These are phyloP conservation scores for Coemansia sp. DNA, from an alignment of 192 early-diverging fungal species.

Conservation along the genomic window DNA sequence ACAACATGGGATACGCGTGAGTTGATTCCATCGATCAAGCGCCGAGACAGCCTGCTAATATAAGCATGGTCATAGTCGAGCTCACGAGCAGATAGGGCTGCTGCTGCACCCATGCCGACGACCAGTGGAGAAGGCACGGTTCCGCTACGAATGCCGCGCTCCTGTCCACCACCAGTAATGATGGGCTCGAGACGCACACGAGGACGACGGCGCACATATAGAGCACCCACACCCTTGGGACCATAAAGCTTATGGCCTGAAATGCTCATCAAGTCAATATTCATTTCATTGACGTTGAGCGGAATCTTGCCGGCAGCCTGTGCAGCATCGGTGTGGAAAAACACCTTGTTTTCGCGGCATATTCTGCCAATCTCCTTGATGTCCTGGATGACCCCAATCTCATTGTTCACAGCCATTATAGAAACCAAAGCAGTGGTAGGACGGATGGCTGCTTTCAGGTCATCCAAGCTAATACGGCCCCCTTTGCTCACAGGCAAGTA, in stretches of 20 bases:
- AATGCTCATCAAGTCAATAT: slow-evolving; percentile 94
- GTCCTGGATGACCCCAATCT: slow-evolving; percentile 96
- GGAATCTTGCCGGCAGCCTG: slow-evolving; percentile 97
- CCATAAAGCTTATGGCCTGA: slow-evolving; percentile 97
- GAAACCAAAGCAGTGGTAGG: slow-evolving; percentile 90
- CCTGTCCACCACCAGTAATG: slow-evolving; percentile 92
- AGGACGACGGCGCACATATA: slow-evolving; percentile 90
- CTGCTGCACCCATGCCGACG: slow-evolving; percentile 90
- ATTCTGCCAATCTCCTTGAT: slow-evolving; percentile 85
- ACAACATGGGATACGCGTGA: slow-evolving; percentile 75
- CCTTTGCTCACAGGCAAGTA: slow-evolving; percentile 85
- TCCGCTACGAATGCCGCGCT: slow-evolving; percentile 89
- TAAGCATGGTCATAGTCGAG: slow-evolving; percentile 80
- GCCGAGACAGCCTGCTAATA: slow-evolving; percentile 69
- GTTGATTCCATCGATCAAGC: slow-evolving; percentile 77
- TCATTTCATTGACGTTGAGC: slow-evolving; percentile 85
- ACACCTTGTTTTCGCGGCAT: slow-evolving; percentile 83
- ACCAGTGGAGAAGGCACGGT: slow-evolving; percentile 89
- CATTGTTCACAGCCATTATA: slow-evolving; percentile 97
- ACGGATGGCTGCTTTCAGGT: slow-evolving; percentile 77
- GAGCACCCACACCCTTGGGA: slow-evolving; percentile 93
- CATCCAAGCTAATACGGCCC: slow-evolving; percentile 79
- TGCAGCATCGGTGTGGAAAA: slow-evolving; percentile 96
- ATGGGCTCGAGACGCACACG: slow-evolving; percentile 90
- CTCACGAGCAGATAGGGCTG: slow-evolving; percentile 72